Base-by-base conservation (phyloP, 2,329 filamentous ascomycete species). In the Fusarium coicis region DNA sequence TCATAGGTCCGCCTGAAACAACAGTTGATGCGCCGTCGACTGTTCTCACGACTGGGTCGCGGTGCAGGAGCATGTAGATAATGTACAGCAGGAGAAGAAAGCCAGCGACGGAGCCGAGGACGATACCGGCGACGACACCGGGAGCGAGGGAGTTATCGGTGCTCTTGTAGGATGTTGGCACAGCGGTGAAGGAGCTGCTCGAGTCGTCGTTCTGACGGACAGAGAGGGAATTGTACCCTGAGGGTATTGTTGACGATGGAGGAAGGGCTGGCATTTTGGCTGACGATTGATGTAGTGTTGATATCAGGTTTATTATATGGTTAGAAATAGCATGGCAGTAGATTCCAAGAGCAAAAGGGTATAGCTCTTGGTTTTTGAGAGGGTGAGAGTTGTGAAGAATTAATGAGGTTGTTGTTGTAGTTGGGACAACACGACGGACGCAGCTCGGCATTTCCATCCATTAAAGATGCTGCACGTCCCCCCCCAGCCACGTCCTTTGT, bases 61-160 rank as follows among this genome's bases (percentile, higher is more conserved):
- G 81, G 66, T 85, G 85, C 36, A 88, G 79, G n/a, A 82, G 82
- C 5, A 84, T 82, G 77, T 87, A 88, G 63, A 89, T 72, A 18
- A 89, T 76, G 79, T 86, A 86, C 36, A 90, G 80, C 18, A 89
- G 69, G 39, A 90, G 81, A 37, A 90, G 78, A 78, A 90, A 87
- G 58, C 84, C 88, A 34, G 80, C 83, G 53, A 86, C 82, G 46
- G 83, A 81, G 70, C 84, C 85, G 56, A 87, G 79, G 9, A 85
- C 83, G 65, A 86, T 85, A 72, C 81, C 85, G 15, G 80, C 85
- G 19, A 87, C 78, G 55, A 81, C 80, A 66, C 82, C 85, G 0
- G 85, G 87, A 23, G 75, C 77, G 75, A 79, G 85, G 73, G 77
- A 88, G 79, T 70, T 83, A 55, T 80, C 53, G 28, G 79, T 73